These are phyloP conservation scores for Aureobasidium sp. DNA, from an alignment of 2,329 filamentous ascomycete genomes.

Conservation along the genomic window DNA sequence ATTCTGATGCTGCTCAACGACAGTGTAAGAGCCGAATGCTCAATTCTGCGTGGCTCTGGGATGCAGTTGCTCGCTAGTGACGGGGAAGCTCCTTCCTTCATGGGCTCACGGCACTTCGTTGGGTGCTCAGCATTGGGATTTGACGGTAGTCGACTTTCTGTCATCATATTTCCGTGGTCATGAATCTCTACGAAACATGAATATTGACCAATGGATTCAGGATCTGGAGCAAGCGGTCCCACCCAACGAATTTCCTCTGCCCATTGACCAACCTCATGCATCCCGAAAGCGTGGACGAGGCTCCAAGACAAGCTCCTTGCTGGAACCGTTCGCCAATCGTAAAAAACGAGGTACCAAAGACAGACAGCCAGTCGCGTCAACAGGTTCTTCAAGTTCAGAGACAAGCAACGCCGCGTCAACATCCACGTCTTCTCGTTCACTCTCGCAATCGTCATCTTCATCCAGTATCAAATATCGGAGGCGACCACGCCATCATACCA, in stretches of 20 bases:
- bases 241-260: background rate
- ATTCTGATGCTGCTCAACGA: background rate
- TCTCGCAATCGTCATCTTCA: background rate
- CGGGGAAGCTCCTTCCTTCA: background rate
- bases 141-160: background rate
- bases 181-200: conserved; percentile 26
- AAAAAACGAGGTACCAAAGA: background rate
- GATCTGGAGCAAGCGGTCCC: conserved; percentile 24
- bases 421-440: background rate
- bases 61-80: background rate
- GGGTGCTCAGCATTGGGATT: background rate
- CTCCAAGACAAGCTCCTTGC: background rate
- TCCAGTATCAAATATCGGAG: conserved; percentile 31
- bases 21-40: background rate
- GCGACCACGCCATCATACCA: conserved; percentile 39
- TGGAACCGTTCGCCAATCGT: background rate
- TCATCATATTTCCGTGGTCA: background rate
- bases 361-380: background rate
- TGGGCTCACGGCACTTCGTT: background rate
- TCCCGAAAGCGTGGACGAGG: background rate
- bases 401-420: background rate
- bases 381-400: background rate
- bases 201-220: conserved; percentile 39
- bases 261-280: background rate
- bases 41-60: background rate